A percentile compares a stretch with the other conserved stretches of the same genome.
Conservation (phyloP, 2,329 filamentous ascomycete species). For the Scorias spongiosa region DNA sequence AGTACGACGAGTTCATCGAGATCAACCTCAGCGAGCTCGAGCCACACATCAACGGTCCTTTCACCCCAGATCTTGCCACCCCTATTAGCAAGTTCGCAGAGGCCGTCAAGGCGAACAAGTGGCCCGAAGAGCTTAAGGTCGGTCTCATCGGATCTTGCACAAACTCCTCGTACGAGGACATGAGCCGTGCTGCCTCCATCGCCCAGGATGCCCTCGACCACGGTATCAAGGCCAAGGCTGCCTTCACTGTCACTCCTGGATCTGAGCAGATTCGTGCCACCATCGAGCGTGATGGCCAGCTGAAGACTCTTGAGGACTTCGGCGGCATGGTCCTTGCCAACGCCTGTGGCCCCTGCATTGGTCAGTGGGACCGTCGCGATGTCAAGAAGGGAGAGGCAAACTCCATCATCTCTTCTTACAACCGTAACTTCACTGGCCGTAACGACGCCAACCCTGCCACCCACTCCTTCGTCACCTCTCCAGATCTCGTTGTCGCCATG, state of each 20-base stretch:
- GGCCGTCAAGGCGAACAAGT: slow-evolving; percentile 83
- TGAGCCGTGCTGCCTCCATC: slow-evolving; percentile 85
- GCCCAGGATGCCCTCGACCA: slow-evolving; percentile 81
- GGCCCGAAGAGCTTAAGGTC: slow-evolving; percentile 93
- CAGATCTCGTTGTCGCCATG: slow-evolving; percentile 77
- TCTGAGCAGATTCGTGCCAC: slow-evolving; percentile 95
- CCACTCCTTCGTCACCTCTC: slow-evolving; percentile 83
- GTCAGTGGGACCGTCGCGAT: slow-evolving; percentile 83
- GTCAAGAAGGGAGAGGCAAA: slow-evolving; percentile 92
- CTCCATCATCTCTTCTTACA: slow-evolving; percentile 97
- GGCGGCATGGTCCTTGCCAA: slow-evolving; percentile 91
- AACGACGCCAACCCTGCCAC: slow-evolving; percentile 94
- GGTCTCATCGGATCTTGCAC: slow-evolving; percentile 97
- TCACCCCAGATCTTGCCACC: slow-evolving; percentile 94
- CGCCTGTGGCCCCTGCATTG: slow-evolving; percentile 50
- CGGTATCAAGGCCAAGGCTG: slow-evolving; percentile 81
- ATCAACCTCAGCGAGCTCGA: slow-evolving; percentile 91
- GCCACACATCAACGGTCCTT: slow-evolving; percentile 96
- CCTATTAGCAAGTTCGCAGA: slow-evolving; percentile 96
- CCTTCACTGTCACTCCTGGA: slow-evolving; percentile 91
- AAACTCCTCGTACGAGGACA: slow-evolving; percentile 79
- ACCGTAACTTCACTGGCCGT: slow-evolving; percentile 98
- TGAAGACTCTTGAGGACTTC: slow-evolving; percentile 90
- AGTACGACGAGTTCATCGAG: slow-evolving; percentile 94
- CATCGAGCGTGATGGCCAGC: slow-evolving; percentile 45